Evolutionary conservation across 495 filamentous ascomycete genomes (phyloP).

Genomic region (Aspergillus conjunctus): DNA sequence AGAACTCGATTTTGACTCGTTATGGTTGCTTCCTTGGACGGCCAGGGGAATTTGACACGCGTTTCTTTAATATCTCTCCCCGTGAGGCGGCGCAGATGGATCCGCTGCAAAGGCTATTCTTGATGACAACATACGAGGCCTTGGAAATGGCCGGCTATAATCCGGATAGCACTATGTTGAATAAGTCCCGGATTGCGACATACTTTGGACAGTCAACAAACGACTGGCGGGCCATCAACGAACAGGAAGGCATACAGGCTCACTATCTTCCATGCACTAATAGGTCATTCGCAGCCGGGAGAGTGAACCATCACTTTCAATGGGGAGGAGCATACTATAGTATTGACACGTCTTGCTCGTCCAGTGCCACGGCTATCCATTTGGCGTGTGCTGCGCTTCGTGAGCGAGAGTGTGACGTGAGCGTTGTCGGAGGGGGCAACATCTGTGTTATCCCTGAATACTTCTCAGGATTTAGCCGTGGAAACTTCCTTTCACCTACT

Average conservation of each 20-base stretch:
- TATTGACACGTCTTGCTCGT: constrained; percentile 11
- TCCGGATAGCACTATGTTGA: not conserved
- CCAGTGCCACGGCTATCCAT: constrained; percentile 11
- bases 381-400: constrained; percentile 5
- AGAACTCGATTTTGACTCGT: constrained; percentile 5
- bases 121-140: constrained; percentile 77
- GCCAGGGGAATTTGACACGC: constrained; percentile 14
- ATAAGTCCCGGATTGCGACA: constrained; percentile 11
- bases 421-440: constrained; percentile 7
- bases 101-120: constrained; percentile 71
- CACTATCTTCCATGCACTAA: constrained; percentile 11
- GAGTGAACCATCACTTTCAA: constrained; percentile 7
- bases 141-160: constrained; percentile 68
- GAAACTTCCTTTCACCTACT: not conserved
- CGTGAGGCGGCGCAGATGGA: constrained; percentile 63
- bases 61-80: constrained; percentile 15
- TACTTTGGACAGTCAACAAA: constrained; percentile 13
- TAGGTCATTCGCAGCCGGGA: constrained; percentile 8
- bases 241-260: constrained; percentile 7
- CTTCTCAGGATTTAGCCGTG: constrained; percentile 4
- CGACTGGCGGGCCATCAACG: constrained; percentile 12
- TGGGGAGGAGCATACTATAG: constrained; percentile 10
- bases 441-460: constrained; percentile 4
- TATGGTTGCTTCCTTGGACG: constrained; percentile 14
- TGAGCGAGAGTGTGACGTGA: not conserved